A percentile compares a stretch with the other conserved stretches of the same genome.
Conservation (phyloP, 768 basidiomycete genomes). For the Dioszegia crocea region DNA sequence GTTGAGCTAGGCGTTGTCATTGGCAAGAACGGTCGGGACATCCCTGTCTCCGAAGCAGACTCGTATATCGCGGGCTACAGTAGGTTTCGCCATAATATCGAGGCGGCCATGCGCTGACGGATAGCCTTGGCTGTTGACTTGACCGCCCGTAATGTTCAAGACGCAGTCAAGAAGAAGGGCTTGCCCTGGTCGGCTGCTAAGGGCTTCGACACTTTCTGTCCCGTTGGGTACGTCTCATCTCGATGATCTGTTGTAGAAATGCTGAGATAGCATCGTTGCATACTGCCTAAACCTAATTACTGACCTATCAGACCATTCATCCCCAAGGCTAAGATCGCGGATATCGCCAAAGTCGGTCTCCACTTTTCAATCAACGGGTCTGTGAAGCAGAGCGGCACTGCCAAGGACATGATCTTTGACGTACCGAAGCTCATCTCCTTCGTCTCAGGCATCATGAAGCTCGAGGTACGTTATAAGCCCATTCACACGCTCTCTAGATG, state of each 20-base stretch:
- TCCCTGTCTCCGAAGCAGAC: conserved; percentile 66
- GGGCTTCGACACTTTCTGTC: conserved; percentile 95
- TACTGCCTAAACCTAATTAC: neutral
- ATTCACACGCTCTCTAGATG: too few species aligned
- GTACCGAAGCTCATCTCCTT: conserved; percentile 85
- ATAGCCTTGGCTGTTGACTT: conserved; percentile 89
- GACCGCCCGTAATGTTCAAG: conserved; percentile 93
- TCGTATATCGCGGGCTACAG: conserved; percentile 88
- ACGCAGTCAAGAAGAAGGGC: conserved; percentile 83
- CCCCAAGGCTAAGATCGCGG: conserved; percentile 63
- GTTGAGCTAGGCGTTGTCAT: conserved; percentile 98
- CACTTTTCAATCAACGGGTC: conserved; percentile 79
- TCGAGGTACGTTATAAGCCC: conserved; percentile 75
- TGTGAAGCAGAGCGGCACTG: conserved; percentile 77
- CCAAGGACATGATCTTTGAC: conserved; percentile 84
- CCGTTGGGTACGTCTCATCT: conserved; percentile 61
- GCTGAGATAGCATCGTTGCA: too few species aligned
- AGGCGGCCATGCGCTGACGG: neutral
- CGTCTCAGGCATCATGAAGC: conserved; percentile 89
- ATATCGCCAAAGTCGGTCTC: conserved; percentile 72
- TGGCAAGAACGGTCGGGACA: conserved; percentile 78
- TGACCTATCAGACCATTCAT: conserved; percentile 66
- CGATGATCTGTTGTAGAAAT: too few species aligned
- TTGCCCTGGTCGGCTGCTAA: conserved; percentile 98
- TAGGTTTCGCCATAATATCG: conserved; percentile 45